phyloP scores from a whole-genome alignment of 345 rosid species.

The Alliaria petiolata region DNA sequence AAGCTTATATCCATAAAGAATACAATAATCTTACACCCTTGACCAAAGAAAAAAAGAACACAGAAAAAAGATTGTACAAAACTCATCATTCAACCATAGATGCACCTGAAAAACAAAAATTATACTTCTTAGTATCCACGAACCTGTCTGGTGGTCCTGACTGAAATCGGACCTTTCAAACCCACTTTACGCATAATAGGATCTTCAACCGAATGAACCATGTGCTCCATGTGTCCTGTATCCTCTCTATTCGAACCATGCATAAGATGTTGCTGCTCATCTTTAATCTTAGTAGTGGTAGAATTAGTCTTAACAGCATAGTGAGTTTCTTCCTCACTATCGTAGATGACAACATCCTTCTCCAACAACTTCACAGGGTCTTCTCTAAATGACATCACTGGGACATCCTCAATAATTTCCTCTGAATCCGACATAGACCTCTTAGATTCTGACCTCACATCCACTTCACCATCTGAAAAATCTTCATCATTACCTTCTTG shows the following conservation, averaged over 20 bases:
- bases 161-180: slow-evolving; percentile 47
- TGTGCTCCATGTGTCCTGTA: slow-evolving; percentile 22
- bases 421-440: slow-evolving; percentile 39
- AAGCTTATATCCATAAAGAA: slow-evolving; percentile 15
- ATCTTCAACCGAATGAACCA: slow-evolving; percentile 24
- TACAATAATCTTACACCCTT: not conserved
- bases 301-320: not conserved
- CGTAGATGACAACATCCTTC: slow-evolving; percentile 52
- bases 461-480: slow-evolving; percentile 14
- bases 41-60: not conserved
- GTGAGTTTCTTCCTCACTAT: slow-evolving; percentile 45
- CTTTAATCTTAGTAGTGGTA: slow-evolving; percentile 9
- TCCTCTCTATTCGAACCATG: slow-evolving; percentile 21
- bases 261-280: slow-evolving; percentile 1
- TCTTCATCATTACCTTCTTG: slow-evolving; percentile 5
- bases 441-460: slow-evolving; percentile 31
- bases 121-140: slow-evolving; percentile 55
- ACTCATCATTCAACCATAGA: not conserved
- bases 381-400: slow-evolving; percentile 40
- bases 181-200: slow-evolving; percentile 31
- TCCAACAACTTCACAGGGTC: slow-evolving; percentile 53
- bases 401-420: slow-evolving; percentile 26
- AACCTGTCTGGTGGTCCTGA: slow-evolving; percentile 53
- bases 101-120: not conserved
- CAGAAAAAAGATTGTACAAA: slow-evolving; percentile 17